Evolutionary conservation across 2,329 filamentous ascomycete genomes (phyloP).

Genomic region (Harringtonia aguacate): DNA sequence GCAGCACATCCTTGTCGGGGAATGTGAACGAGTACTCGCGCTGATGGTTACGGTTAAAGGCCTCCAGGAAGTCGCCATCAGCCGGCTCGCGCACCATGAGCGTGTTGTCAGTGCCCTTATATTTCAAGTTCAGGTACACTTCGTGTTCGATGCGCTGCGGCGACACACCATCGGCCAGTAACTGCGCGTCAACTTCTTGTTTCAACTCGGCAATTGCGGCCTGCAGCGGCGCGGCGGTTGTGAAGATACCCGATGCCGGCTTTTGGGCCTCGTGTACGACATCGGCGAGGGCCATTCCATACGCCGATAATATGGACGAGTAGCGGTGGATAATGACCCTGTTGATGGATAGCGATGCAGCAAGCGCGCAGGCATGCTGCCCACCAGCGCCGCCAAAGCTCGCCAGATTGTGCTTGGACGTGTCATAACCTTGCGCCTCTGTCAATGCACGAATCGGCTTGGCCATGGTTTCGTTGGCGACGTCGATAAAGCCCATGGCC

Average conservation of each 20-base stretch:
- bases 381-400: slow-evolving; percentile 89
- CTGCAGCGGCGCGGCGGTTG: slow-evolving; percentile 39
- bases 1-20: slow-evolving; percentile 70
- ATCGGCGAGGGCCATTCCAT: slow-evolving; percentile 85
- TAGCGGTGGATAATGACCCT: slow-evolving; percentile 80
- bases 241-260: slow-evolving; percentile 48
- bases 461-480: slow-evolving; percentile 86
- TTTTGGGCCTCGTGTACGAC: slow-evolving; percentile 90
- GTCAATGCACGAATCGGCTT: slow-evolving; percentile 81
- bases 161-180: slow-evolving; percentile 56
- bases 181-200: slow-evolving; percentile 53
- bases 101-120: slow-evolving; percentile 79
- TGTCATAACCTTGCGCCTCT: slow-evolving; percentile 87
- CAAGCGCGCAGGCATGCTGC: slow-evolving; percentile 82
- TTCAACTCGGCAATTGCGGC: slow-evolving; percentile 49
- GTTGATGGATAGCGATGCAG: slow-evolving; percentile 69
- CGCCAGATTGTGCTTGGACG: slow-evolving; percentile 76
- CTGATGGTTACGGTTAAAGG: slow-evolving; percentile 76
- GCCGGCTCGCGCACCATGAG: slow-evolving; percentile 76
- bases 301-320: slow-evolving; percentile 79
- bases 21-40: slow-evolving; percentile 90
- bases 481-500: slow-evolving; percentile 77
- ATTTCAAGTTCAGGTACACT: slow-evolving; percentile 88
- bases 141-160: slow-evolving; percentile 22
- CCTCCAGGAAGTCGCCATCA: slow-evolving; percentile 62